Evolutionary conservation across 345 rosid species (phyloP).

Genomic region (Acer campestre): DNA sequence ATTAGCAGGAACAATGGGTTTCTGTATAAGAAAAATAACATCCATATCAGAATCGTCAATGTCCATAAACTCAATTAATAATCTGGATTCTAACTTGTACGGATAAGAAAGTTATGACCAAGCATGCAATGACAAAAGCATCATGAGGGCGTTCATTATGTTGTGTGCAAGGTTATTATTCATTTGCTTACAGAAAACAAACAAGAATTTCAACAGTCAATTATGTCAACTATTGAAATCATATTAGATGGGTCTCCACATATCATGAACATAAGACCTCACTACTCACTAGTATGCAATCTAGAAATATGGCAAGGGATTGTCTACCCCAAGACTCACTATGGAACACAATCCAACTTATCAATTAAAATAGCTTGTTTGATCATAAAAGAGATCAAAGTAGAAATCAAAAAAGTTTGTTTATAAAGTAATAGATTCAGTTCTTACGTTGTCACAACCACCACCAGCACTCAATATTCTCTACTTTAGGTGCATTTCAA

Average conservation of each 20-base stretch:
- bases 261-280: constrained; percentile 7
- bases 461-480: not conserved
- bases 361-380: constrained; percentile 4
- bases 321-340: not conserved
- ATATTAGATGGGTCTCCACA: not conserved
- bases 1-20: constrained; percentile 81
- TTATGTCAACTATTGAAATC: not conserved
- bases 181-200: not conserved
- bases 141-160: not conserved
- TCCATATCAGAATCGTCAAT: constrained; percentile 18
- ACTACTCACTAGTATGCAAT: not conserved
- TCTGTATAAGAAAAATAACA: constrained; percentile 46
- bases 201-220: not conserved
- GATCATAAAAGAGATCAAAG: not conserved
- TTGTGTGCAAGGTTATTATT: not conserved
- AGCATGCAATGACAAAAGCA: constrained; percentile 1
- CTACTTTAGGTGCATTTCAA: not conserved
- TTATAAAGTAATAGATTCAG: not conserved
- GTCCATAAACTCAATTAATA: not conserved
- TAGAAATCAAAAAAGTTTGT: not conserved
- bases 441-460: not conserved
- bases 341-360: not conserved
- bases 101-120: not conserved
- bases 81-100: not conserved
- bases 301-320: not conserved